Base-by-base conservation (phyloP, 1,284 basidiomycete genomes). In the Puccinia novopanici region DNA sequence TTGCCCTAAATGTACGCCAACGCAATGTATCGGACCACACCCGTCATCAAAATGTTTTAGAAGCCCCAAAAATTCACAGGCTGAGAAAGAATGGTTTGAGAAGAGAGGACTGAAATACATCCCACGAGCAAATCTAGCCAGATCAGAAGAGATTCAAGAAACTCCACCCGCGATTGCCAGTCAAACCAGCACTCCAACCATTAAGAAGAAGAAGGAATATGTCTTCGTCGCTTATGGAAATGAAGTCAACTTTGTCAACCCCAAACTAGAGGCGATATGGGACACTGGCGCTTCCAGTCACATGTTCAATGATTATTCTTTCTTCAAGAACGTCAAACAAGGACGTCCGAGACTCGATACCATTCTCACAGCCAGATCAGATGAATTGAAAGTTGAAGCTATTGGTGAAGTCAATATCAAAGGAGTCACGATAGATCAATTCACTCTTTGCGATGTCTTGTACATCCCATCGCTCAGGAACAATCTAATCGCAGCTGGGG, bases 291-390 rank as follows among this genome's bases (percentile, higher is more conserved):
- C 71, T 10, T 73, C 48, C 3, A 50, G 54, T 17, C 48, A 73
- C 17, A 73, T 73, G 71, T 73, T 73, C 54, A 73, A 73, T 22
- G 27, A 73, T 12, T 52, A 54, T 15, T 4, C 5, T 2, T 73
- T 73, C 42, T 73, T 73, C 30, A 10, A 73, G 12, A 73, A 50
- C 9, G 15, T 73, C n/a, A 22, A 55, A 27, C 2, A 48, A 48
- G 15, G 24, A 6, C 4, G 15, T 8, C 3, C 24, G 8, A 13
- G 15, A 12, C 24, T 37, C n/a, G 37, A 73, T 15, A 2, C 24
- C 4, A 50, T 73, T 13, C 13, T 54, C 37, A 54, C 54, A 3
- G 71, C 71, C 17, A 50, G 71, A 13, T 27, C 50, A 4, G 71
- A 55, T 34, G 50, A 45, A 45, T 27, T 70, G 4, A 52, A 45